A percentile compares a stretch with the other conserved stretches of the same genome.
Conservation (phyloP, 108 stramenopile genomes). For the Skeletonema grethae region DNA sequence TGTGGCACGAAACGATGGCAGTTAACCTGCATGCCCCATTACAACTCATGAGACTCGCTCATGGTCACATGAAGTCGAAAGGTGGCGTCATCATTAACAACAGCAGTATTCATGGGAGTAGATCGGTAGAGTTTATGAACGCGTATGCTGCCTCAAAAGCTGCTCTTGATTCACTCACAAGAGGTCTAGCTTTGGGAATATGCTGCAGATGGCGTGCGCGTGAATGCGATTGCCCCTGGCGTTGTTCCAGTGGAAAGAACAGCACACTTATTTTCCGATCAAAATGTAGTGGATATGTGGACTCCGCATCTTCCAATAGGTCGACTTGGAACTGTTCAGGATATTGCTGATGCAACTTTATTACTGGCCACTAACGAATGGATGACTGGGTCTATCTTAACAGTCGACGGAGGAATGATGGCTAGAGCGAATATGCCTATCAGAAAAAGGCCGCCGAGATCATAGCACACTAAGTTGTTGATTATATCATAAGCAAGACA, state of each 20-base stretch:
- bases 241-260: slow-evolving; percentile 70
- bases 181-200: slow-evolving; percentile 56
- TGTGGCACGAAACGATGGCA: slow-evolving; percentile 62
- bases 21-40: slow-evolving; percentile 70
- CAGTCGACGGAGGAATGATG: slow-evolving; percentile 70
- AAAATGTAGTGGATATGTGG: slow-evolving; percentile 48
- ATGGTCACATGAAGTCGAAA: slow-evolving; percentile 44
- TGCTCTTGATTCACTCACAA: slow-evolving; percentile 58
- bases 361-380: slow-evolving; percentile 63
- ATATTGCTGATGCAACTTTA: slow-evolving; percentile 57
- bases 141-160: slow-evolving; percentile 69
- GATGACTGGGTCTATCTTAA: slow-evolving; percentile 64
- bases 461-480: background rate
- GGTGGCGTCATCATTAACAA: slow-evolving; percentile 62
- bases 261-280: slow-evolving; percentile 32
- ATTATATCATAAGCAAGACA: too few species aligned
- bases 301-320: slow-evolving; percentile 46
- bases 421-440: slow-evolving; percentile 62
- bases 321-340: slow-evolving; percentile 55
- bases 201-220: slow-evolving; percentile 48
- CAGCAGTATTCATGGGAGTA: slow-evolving; percentile 60
- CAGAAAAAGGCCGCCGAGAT: slow-evolving; percentile 45
- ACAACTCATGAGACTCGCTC: slow-evolving; percentile 50
- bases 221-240: slow-evolving; percentile 67
- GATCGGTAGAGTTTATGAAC: slow-evolving; percentile 62